phyloP scores from a whole-genome alignment of 169 alveolate species.

The Plasmodium gaboni region DNA sequence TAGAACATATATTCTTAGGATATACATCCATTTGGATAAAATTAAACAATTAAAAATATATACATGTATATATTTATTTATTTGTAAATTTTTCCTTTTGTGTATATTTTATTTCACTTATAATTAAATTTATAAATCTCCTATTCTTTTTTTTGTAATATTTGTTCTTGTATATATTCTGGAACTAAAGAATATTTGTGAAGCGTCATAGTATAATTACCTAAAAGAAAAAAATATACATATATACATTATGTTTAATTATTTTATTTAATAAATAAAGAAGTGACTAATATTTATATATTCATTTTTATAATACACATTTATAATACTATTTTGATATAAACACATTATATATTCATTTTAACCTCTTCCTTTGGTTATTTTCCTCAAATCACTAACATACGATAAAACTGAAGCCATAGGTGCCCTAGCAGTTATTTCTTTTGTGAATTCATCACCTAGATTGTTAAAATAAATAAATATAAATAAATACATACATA shows the following conservation, averaged over 20 bases:
- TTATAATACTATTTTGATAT: too few relatives aligned
- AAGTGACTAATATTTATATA: too few relatives aligned
- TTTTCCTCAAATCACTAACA: constrained; percentile 74
- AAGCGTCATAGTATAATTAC: constrained; percentile 74
- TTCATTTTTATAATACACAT: too few relatives aligned
- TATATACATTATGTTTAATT: background rate
- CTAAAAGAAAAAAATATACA: constrained; percentile 23
- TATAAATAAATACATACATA: background rate
- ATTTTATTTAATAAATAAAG: too few relatives aligned
- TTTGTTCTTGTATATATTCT: constrained; percentile 69
- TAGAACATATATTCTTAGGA: too few relatives aligned
- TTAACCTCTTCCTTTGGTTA: constrained; percentile 76
- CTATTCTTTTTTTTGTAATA: constrained; percentile 61
- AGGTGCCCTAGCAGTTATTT: constrained; percentile 66
- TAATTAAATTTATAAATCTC: too few relatives aligned
- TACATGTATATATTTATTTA: too few relatives aligned
- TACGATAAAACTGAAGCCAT: constrained; percentile 75
- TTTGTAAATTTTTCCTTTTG: too few relatives aligned
- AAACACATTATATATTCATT: constrained; percentile 1
- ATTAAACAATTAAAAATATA: too few relatives aligned
- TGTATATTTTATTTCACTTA: too few relatives aligned
- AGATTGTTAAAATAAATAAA: background rate
- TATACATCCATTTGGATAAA: too few relatives aligned
- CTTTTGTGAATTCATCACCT: constrained; percentile 75
- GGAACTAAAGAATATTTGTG: constrained; percentile 73